Conservation (phyloP, 805 yeast genomes). For the Ogataea dorogensis region DNA sequence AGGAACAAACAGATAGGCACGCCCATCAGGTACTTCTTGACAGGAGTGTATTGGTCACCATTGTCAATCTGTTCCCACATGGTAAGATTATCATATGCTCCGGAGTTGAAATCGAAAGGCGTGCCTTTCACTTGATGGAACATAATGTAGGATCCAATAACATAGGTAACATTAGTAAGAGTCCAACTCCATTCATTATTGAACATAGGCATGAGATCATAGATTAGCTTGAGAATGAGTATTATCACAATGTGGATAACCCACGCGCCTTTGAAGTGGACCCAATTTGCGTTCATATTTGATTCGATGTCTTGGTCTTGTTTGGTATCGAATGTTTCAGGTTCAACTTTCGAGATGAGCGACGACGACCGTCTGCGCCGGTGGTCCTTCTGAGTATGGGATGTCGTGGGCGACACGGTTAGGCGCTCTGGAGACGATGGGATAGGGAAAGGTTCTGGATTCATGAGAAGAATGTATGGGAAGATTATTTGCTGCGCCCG, state of each 20-base stretch:
- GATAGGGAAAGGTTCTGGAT: conserved; percentile 33
- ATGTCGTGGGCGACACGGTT: conserved; percentile 35
- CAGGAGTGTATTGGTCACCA: conserved; percentile 96
- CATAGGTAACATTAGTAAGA: conserved; percentile 84
- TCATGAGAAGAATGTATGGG: conserved; percentile 8
- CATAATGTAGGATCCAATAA: conserved; percentile 90
- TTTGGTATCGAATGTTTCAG: conserved; percentile 87
- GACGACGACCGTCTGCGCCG: conserved; percentile 77
- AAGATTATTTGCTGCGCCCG: conserved; percentile 9
- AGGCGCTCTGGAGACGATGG: conserved; percentile 35
- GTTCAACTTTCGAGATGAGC: conserved; percentile 87
- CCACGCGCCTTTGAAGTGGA: conserved; percentile 96
- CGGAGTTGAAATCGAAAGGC: conserved; percentile 94
- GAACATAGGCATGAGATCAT: conserved; percentile 76
- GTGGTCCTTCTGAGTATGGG: conserved; percentile 34
- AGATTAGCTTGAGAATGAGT: conserved; percentile 67
- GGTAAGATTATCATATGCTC: conserved; percentile 92
- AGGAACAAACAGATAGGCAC: conserved; percentile 91
- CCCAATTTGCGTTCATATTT: conserved; percentile 95
- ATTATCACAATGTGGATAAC: conserved; percentile 84
- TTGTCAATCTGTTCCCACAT: conserved; percentile 96
- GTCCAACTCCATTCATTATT: conserved; percentile 91
- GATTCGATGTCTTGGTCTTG: conserved; percentile 88
- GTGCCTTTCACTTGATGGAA: conserved; percentile 96
- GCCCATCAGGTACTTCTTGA: conserved; percentile 85